Evolutionary conservation across 352 stramenopile species (phyloP).

Genomic region (Peronospora destructor): DNA sequence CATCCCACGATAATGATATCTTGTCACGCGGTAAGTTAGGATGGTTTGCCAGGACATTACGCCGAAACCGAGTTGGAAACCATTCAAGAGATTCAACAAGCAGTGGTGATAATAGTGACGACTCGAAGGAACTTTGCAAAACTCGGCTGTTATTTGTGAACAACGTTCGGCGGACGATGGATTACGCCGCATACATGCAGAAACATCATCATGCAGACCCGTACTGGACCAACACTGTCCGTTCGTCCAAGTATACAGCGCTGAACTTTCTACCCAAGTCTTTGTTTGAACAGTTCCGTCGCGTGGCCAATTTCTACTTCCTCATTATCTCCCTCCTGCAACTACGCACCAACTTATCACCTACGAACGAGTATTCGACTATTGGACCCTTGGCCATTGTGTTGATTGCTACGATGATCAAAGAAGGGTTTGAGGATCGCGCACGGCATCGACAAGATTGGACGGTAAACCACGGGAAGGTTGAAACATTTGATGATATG

Average conservation of each 20-base stretch:
- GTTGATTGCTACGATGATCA: constrained; percentile 77
- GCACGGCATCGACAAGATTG: constrained; percentile 67
- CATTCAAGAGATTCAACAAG: neutral
- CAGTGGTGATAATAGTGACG: neutral
- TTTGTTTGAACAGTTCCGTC: constrained; percentile 93
- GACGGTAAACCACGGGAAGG: constrained; percentile 57
- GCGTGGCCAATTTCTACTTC: constrained; percentile 96
- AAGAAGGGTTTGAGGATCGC: constrained; percentile 78
- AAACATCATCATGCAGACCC: constrained; percentile 29
- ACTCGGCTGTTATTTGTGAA: constrained; percentile 72
- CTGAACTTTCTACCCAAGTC: constrained; percentile 93
- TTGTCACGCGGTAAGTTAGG: neutral
- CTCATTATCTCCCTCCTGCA: constrained; percentile 93
- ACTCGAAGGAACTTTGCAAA: constrained; percentile 25
- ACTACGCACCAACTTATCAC: constrained; percentile 82
- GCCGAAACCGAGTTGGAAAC: constrained; percentile 10
- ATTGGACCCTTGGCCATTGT: constrained; percentile 75
- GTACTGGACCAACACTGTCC: constrained; percentile 57
- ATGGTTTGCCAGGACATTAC: constrained; percentile 12
- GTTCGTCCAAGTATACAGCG: constrained; percentile 92
- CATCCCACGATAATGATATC: neutral
- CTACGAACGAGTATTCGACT: constrained; percentile 85
- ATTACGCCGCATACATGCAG: constrained; percentile 49
- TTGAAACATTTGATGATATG: constrained; percentile 27
- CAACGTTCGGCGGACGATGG: constrained; percentile 50